These are phyloP conservation scores for Pythium coloratum DNA, from an alignment of 352 stramenopile genomes.

Conservation along the genomic window DNA sequence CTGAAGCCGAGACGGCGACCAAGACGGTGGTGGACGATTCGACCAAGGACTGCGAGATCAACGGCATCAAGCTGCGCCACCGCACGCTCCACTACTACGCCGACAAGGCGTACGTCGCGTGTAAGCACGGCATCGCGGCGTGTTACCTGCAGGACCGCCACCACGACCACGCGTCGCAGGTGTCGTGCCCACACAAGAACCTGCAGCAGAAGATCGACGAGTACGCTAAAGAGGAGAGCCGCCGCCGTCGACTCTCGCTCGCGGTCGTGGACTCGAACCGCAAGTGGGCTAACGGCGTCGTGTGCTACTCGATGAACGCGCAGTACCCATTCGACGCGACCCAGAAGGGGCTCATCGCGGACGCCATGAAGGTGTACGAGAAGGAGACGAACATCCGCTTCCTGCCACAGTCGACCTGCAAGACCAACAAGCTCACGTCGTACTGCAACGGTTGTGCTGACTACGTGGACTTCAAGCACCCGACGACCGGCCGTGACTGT, in stretches of 20 bases:
- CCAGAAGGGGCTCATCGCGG: conserved; percentile 56
- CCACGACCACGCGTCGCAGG: conserved; percentile 59
- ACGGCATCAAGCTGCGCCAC: conserved; percentile 53
- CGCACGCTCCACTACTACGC: conserved; percentile 71
- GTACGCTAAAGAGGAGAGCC: conserved; percentile 26
- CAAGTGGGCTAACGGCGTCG: conserved; percentile 64
- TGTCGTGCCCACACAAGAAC: conserved; percentile 50
- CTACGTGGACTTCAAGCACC: conserved; percentile 82
- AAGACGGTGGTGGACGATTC: neutral
- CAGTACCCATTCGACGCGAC: conserved; percentile 64
- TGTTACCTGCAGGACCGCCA: conserved; percentile 68
- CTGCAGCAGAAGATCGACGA: conserved; percentile 30
- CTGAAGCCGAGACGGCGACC: conserved; percentile 3
- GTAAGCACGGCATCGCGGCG: conserved; percentile 51
- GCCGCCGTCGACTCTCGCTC: conserved; percentile 56
- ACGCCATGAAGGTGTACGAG: conserved; percentile 70
- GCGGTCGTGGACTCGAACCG: conserved; percentile 61
- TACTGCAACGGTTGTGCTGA: conserved; percentile 71
- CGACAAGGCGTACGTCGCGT: conserved; percentile 73
- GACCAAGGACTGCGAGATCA: conserved; percentile 52
- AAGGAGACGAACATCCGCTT: conserved; percentile 75
- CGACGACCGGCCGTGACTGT: conserved; percentile 62
- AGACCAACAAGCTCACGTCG: conserved; percentile 37
- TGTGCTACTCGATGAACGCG: conserved; percentile 71
- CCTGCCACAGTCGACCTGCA: conserved; percentile 49